Evolutionary conservation across 2,329 filamentous ascomycete species (phyloP).

Genomic region (Colletotrichum sp.): DNA sequence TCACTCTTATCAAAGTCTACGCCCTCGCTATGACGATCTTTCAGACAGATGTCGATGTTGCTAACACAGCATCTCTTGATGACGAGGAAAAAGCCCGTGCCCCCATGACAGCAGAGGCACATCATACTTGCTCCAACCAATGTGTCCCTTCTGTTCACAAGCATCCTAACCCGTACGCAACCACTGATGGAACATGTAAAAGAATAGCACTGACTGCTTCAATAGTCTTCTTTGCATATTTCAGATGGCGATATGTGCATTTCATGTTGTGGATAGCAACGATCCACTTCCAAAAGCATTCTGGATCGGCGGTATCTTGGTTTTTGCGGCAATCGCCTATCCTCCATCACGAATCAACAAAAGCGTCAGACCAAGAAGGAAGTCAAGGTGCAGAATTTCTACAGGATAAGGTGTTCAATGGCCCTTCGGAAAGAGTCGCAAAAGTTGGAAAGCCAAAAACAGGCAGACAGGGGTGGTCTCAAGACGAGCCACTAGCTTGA

Average conservation of each 20-base stretch:
- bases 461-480: not conserved
- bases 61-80: not conserved
- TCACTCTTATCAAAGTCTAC: not conserved
- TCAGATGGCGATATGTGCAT: not conserved
- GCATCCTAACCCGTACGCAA: not conserved
- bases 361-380: not conserved
- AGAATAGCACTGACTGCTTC: not conserved
- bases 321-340: not conserved
- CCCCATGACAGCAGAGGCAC: not conserved
- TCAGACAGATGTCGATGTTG: not conserved
- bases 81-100: not conserved
- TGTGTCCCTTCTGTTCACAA: not conserved
- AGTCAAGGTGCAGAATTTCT: not conserved
- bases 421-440: not conserved
- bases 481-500: not conserved
- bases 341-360: not conserved
- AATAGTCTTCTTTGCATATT: not conserved
- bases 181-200: not conserved
- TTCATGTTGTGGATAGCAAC: not conserved
- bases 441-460: not conserved
- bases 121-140: not conserved
- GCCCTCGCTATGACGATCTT: not conserved
- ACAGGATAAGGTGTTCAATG: not conserved
- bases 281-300: fast-evolving
- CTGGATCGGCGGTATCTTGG: not conserved